Evolutionary conservation across 1,139 yeast species (phyloP).

Genomic region (Yarrowia galli): DNA sequence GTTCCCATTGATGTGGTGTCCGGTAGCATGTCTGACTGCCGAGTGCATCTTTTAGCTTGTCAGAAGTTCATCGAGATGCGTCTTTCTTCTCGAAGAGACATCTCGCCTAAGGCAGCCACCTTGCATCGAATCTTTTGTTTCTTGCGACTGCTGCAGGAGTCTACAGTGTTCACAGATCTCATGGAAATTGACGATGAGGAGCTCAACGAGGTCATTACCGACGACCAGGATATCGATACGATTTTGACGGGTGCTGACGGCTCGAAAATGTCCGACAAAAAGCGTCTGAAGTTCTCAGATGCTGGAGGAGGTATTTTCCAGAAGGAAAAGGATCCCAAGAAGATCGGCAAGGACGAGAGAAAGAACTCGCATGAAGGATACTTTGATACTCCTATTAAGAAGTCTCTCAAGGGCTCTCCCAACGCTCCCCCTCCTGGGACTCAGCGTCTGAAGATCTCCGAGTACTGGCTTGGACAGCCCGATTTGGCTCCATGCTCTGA

Average conservation of each 20-base stretch:
- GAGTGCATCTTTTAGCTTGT: slow-evolving; percentile 75
- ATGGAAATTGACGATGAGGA: slow-evolving; percentile 40
- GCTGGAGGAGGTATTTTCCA: slow-evolving; percentile 36
- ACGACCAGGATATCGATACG: slow-evolving; percentile 40
- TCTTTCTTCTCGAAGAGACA: slow-evolving; percentile 67
- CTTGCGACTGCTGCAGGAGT: slow-evolving; percentile 75
- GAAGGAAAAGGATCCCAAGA: slow-evolving; percentile 29
- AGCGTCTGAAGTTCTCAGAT: slow-evolving; percentile 35
- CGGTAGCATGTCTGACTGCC: slow-evolving; percentile 91
- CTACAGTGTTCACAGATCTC: slow-evolving; percentile 45
- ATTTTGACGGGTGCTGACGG: slow-evolving; percentile 37
- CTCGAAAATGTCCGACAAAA: slow-evolving; percentile 35
- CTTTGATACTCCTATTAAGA: slow-evolving; percentile 51
- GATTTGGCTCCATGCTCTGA: slow-evolving; percentile 45
- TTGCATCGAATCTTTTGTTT: slow-evolving; percentile 82
- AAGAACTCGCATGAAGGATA: slow-evolving; percentile 50
- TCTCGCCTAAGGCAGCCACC: slow-evolving; percentile 77
- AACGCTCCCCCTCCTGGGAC: slow-evolving; percentile 27
- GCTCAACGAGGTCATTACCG: slow-evolving; percentile 41
- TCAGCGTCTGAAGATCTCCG: slow-evolving; percentile 38
- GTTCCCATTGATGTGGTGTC: slow-evolving; percentile 87
- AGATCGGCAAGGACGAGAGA: neutral
- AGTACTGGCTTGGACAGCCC: slow-evolving; percentile 41
- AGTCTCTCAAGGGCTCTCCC: slow-evolving; percentile 34
- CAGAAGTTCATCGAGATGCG: slow-evolving; percentile 75